Conservation (phyloP, 805 yeast species). For the Kazachstania kunashirensis region DNA sequence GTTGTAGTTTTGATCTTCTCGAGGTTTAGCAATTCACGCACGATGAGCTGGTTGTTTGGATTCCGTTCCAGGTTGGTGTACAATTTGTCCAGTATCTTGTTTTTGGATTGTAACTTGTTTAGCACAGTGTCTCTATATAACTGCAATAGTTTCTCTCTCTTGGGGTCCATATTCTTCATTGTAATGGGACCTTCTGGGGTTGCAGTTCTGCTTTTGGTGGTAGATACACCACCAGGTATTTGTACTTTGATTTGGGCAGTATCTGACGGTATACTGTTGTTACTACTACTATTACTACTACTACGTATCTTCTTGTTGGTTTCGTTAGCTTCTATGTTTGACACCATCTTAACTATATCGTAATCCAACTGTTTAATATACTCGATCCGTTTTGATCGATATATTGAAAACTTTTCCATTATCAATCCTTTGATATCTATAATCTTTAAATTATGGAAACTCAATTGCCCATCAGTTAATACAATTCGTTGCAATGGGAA, state of each 20-base stretch:
- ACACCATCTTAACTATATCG: conserved; percentile 9
- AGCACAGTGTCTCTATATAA: conserved; percentile 27
- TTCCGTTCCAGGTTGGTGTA: conserved; percentile 9
- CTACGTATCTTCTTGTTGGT: neutral
- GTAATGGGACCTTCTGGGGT: conserved; percentile 3
- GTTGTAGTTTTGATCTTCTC: conserved; percentile 19
- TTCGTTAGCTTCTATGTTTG: neutral
- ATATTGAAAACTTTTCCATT: conserved; percentile 12
- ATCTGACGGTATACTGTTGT: too few species aligned
- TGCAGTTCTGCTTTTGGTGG: conserved; percentile 1
- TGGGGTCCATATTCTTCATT: conserved; percentile 16
- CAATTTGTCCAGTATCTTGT: conserved; percentile 15
- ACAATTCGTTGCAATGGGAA: conserved; percentile 26
- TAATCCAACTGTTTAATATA: conserved; percentile 15
- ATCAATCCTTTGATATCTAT: conserved; percentile 13
- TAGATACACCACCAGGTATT: neutral
- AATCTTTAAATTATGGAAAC: conserved; percentile 25
- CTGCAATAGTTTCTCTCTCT: conserved; percentile 23
- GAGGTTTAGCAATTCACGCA: conserved; percentile 12
- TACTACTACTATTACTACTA: neutral
- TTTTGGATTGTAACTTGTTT: conserved; percentile 25
- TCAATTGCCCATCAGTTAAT: conserved; percentile 27
- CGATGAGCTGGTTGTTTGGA: conserved; percentile 3
- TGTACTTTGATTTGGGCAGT: neutral
- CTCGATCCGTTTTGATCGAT: conserved; percentile 10